Base-by-base conservation (phyloP, 164 flowering plant genomes). In the Chloranthus sessilifolius region DNA sequence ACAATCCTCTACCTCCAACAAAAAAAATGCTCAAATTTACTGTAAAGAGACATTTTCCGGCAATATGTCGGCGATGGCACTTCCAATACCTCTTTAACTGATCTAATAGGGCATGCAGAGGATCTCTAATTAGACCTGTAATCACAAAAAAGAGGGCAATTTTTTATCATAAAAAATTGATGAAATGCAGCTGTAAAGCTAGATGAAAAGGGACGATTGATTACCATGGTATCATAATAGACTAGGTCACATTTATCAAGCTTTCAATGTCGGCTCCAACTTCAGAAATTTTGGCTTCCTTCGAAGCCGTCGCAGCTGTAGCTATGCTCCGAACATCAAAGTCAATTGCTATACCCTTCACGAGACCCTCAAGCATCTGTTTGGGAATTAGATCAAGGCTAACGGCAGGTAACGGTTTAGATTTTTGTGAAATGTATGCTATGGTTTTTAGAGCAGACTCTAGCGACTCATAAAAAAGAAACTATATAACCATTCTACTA, bases 351-450 rank as follows among this genome's bases (percentile, higher is more conserved):
- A 78, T 65, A 53, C 51, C 69, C 61, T 73, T 91, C 64, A 91
- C 81, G 15, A 62, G 65, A 52, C 90, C 98, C 28, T 88, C 85
- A 14, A 80, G 82, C 98, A 91, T 91, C 95, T 91, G 81, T 53
- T 47, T 35, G 15, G 6, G 9, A 23, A 14, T 25, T 41, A 41
- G 33, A 49, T 29, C 23, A 58, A 50, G 55, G 27, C 23, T 20
- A 37, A 35, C 17, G 35, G 9, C 12, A 28, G 24, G n/a, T n/a
- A n/a, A n/a, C n/a, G n/a, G n/a, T n/a, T n/a, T n/a, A n/a, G n/a
- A n/a, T n/a, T n/a, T n/a, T n/a, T n/a, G n/a, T n/a, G n/a, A n/a
- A n/a, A n/a, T n/a, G n/a, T n/a, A n/a, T n/a, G n/a, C n/a, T n/a
- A n/a, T n/a, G n/a, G n/a, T n/a, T 1, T 3, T 1, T 34, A 50